phyloP scores from a whole-genome alignment of 2,329 filamentous ascomycete genomes.

The Setomelanomma holmii region DNA sequence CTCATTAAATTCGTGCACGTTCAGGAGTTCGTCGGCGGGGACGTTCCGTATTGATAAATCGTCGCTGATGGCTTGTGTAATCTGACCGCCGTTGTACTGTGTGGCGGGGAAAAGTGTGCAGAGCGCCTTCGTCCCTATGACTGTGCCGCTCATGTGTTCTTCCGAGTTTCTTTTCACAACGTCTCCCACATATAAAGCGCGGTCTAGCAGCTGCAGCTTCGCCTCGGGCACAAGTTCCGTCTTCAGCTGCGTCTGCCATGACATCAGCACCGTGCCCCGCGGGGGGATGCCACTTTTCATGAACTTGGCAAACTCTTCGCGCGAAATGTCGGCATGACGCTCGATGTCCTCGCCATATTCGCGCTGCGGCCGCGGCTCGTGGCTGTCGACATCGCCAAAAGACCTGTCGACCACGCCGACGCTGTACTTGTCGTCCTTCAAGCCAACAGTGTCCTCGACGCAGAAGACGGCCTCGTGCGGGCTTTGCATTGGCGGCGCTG shows the following conservation, averaged over 20 bases:
- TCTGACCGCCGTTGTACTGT: conserved; percentile 32
- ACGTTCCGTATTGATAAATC: conserved; percentile 50
- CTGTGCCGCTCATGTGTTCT: conserved; percentile 61
- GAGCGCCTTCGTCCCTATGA: conserved; percentile 57
- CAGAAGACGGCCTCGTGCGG: conserved; percentile 41
- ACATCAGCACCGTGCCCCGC: conserved; percentile 59
- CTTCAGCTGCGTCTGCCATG: conserved; percentile 53
- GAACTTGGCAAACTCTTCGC: conserved; percentile 48
- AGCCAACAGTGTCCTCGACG: conserved; percentile 52
- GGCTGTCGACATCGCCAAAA: conserved; percentile 54
- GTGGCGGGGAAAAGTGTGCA: conserved; percentile 54
- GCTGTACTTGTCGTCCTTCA: conserved; percentile 47
- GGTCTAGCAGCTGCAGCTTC: conserved; percentile 60
- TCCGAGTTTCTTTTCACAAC: conserved; percentile 59
- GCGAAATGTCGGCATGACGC: conserved; percentile 41
- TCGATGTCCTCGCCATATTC: conserved; percentile 49
- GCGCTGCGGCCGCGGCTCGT: conserved; percentile 53
- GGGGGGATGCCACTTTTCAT: conserved; percentile 57
- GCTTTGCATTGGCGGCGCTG: conserved; percentile 19
- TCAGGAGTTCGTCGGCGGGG: conserved; percentile 54
- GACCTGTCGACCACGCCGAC: conserved; percentile 56
- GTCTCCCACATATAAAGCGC: conserved; percentile 62
- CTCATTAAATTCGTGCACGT: conserved; percentile 55
- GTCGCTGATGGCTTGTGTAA: conserved; percentile 32
- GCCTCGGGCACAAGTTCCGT: conserved; percentile 51